Evolutionary conservation across 441 rosid species (phyloP).

Genomic region (Daphne laureola): DNA sequence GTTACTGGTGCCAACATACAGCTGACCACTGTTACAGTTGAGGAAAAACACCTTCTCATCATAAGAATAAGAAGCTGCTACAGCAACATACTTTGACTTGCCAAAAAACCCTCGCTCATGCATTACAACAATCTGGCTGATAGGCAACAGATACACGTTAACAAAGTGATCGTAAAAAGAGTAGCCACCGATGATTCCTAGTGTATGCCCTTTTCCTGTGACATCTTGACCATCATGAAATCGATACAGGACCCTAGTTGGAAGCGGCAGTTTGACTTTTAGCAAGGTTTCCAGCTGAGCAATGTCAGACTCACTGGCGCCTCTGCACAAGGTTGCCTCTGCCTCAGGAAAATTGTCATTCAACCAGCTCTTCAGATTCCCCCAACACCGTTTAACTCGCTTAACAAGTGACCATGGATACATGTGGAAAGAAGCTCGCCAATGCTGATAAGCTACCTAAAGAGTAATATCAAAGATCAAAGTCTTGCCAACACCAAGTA

Average conservation of each 20-base stretch:
- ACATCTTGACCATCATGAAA: slow-evolving; percentile 73
- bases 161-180: slow-evolving; percentile 38
- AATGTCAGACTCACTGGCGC: slow-evolving; percentile 67
- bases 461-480: slow-evolving; percentile 1
- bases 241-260: slow-evolving; percentile 75
- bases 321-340: slow-evolving; percentile 50
- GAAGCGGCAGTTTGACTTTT: slow-evolving; percentile 60
- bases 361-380: slow-evolving; percentile 53
- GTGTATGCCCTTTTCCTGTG: slow-evolving; percentile 1
- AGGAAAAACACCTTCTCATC: slow-evolving; percentile 58
- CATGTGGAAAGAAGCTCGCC: slow-evolving; percentile 66
- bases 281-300: slow-evolving; percentile 36
- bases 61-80: slow-evolving; percentile 43
- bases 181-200: slow-evolving; percentile 82
- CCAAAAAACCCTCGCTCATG: slow-evolving; percentile 18
- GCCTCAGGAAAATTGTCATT: slow-evolving; percentile 61
- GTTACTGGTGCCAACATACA: slow-evolving; percentile 53
- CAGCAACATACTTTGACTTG: slow-evolving; percentile 29
- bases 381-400: slow-evolving; percentile 75
- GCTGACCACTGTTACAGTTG: slow-evolving; percentile 65
- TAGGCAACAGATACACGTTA: slow-evolving; percentile 61
- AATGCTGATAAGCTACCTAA: slow-evolving; percentile 52
- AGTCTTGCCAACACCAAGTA: neutral
- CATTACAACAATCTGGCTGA: slow-evolving; percentile 32
- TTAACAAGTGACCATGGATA: slow-evolving; percentile 79